Percentiles rank a stretch among this genome's conserved stretches.
Conservation (phyloP, 805 yeast genomes). For the Lipomyces starkeyi region DNA sequence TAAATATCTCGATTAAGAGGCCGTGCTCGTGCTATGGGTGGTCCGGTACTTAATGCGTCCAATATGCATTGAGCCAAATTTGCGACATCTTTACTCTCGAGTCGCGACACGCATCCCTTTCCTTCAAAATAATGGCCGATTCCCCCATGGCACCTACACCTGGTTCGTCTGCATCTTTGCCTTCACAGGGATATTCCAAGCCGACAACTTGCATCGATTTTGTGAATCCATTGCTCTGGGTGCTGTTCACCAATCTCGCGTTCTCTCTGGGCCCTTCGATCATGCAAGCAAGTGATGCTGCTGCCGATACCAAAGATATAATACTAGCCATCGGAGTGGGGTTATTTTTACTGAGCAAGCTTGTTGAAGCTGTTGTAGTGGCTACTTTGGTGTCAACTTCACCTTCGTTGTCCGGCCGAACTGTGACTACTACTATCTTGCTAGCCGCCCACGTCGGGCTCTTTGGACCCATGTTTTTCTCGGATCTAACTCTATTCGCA, state of each 20-base stretch:
- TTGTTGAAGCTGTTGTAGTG: neutral
- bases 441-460: neutral
- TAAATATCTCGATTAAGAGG: no score
- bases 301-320: neutral
- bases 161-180: no score
- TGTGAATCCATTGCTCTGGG: neutral
- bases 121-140: no score
- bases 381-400: neutral
- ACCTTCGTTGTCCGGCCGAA: slow-evolving; percentile 1
- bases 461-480: neutral
- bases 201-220: neutral
- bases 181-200: no score
- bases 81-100: no score
- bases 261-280: neutral
- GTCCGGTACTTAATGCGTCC: no score
- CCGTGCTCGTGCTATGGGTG: no score
- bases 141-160: no score
- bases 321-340: neutral
- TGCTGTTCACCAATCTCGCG: neutral
- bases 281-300: neutral
- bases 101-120: no score
- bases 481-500: neutral
- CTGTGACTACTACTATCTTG: neutral
- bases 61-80: no score
- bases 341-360: neutral